phyloP scores from a whole-genome alignment of 345 rosid species.

The Hibiscus mutabilis region DNA sequence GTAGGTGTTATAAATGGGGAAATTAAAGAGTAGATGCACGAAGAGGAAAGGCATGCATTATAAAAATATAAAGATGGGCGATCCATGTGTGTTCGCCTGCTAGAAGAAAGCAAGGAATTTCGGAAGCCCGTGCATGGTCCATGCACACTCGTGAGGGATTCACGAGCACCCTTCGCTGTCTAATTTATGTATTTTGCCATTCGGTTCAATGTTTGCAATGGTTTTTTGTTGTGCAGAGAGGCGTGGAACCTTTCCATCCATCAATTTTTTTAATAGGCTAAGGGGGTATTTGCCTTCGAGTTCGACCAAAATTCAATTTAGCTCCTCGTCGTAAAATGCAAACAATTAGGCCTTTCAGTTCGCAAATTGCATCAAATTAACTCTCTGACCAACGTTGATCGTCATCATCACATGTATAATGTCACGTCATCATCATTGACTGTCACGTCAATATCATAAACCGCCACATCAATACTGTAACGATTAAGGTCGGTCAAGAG shows the following conservation, averaged over 20 bases:
- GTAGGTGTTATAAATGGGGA: background rate
- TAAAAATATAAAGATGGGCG: background rate
- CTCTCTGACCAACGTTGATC: no score
- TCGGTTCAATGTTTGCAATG: slow-evolving; percentile 5
- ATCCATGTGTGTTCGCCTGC: background rate
- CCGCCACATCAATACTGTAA: no score
- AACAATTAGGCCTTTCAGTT: no score
- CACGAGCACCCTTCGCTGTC: slow-evolving; percentile 14
- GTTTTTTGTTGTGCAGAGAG: background rate
- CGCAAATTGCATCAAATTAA: no score
- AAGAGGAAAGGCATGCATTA: background rate
- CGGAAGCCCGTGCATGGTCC: slow-evolving; percentile 3
- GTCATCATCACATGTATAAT: no score
- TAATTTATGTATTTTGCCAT: background rate
- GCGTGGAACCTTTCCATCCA: background rate
- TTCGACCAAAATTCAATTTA: background rate
- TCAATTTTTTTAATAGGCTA: background rate
- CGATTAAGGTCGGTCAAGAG: no score
- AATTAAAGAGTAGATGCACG: background rate
- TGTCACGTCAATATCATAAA: no score
- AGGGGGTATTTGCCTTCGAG: no score
- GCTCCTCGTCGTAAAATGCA: background rate
- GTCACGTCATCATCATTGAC: no score
- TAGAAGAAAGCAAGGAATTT: slow-evolving; percentile 9
- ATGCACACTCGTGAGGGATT: slow-evolving; percentile 18